These are phyloP conservation scores for Harringtonia lauricola DNA, from an alignment of 2,329 filamentous ascomycete genomes.

Conservation along the genomic window DNA sequence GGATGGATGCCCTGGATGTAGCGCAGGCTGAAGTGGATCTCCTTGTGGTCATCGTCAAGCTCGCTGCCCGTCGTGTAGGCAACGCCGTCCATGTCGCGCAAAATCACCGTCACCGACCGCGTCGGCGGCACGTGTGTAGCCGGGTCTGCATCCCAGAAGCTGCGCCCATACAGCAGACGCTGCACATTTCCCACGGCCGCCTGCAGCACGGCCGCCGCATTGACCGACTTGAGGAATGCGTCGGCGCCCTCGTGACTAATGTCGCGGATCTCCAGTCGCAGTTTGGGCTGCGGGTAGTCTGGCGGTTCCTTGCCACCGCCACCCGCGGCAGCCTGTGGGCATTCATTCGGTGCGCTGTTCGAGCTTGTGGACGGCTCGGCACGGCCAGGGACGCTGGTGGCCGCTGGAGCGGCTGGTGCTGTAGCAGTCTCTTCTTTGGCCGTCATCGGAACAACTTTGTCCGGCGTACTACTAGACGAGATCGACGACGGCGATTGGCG, in stretches of 20 bases:
- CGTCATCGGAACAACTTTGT: no score
- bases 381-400: no score
- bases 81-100: conserved; percentile 71
- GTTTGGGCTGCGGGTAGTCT: conserved; percentile 36
- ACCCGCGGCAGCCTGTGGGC: no score
- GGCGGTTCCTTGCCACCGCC: conserved; percentile 1
- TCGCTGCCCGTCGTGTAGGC: conserved; percentile 79
- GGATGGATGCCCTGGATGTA: conserved; percentile 51
- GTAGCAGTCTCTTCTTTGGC: no score
- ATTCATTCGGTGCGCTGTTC: no score
- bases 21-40: conserved; percentile 74
- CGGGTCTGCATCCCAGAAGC: conserved; percentile 25
- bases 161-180: conserved; percentile 55
- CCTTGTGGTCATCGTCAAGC: conserved; percentile 78
- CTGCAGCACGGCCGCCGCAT: conserved; percentile 50
- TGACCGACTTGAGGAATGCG: conserved; percentile 56
- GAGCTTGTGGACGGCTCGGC: no score
- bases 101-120: conserved; percentile 73
- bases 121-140: conserved; percentile 46
- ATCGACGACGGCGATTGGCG: no score
- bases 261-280: conserved; percentile 49
- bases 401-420: no score
- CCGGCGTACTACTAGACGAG: no score
- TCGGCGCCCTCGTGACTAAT: conserved; percentile 47
- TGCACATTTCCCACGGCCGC: conserved; percentile 58